Evolutionary conservation across 176 grass and related monocot species (phyloP), one percentile per base, ranked within the genome.

Genomic region (Lolium multiflorum): DNA sequence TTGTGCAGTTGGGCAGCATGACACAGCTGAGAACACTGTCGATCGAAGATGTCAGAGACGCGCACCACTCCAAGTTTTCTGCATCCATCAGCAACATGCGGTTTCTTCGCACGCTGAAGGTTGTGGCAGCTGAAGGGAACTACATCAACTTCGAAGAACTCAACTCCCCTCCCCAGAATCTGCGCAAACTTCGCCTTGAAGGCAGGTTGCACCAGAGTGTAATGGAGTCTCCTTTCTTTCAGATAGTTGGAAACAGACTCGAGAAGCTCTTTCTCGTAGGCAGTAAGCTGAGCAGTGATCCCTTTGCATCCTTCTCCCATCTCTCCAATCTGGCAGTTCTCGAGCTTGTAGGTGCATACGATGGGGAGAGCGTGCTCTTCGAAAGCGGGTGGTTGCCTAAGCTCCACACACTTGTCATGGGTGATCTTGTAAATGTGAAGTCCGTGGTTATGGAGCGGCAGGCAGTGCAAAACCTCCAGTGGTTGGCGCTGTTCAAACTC

Each of bases 31-130:
- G 81, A 37, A 56, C 83, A 28, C 20, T 62, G 62, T 35, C 22
- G 15, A 77, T 79, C 26, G 49, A 17, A 66, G 73, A 50, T 35
- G 48, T 85, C 35, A 0, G 18, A 65, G 48, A 78, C 15, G 3
- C n/a, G 5, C 83, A 85, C 75, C 51, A 38, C n/a, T 51, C 56
- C 71, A 50, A 21, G 22, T 22, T 78, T 43, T 85, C 73, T 46
- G 61, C 58, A 78, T 85, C 83, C 84, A 80, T 80, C 66, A 79
- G 17, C 62, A 77, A 80, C 22, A 80, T 80, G 46, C 39, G 11
- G 13, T 86, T 80, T 67, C 46, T 86, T 44, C 54, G 48, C 73
- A 86, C 74, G 1, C 66, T 80, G 26, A 67, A 77, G 15, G 49
- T 80, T 16, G 15, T 7, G 12, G 46, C 61, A 79, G 72, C 84